Evolutionary conservation across 768 basidiomycete genomes (phyloP), one percentile per base, ranked within the genome.

Genomic region (Russula dissimulans): DNA sequence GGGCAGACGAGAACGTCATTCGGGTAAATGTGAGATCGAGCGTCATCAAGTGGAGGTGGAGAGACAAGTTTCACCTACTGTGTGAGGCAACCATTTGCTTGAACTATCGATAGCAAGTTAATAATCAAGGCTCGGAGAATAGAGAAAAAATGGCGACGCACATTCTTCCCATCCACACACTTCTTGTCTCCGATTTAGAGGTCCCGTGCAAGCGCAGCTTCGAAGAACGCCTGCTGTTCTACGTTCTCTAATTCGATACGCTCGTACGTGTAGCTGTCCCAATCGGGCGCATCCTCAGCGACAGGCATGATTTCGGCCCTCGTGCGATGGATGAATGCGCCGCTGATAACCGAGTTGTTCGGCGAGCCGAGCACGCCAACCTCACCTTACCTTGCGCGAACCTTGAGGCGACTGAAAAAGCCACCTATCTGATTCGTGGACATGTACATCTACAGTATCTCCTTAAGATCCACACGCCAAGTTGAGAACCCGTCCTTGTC

Each of bases 341-440:
- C 97, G 47, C 84, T 70, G 75, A 97, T 92, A 71, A 87, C 57
- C 43, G 86, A 90, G 75, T 90, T 78, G 74, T 89, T 89, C 71
- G 78, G 53, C 68, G 76, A 74, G 70, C 97, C 95, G 60, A 95
- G 84, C 22, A 99, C 97, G 71, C 91, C 93, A 48, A 93, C 73
- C 45, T 91, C 94, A 15, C 87, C 95, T 73, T 97, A 97, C 65
- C 75, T 97, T 95, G 74, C 95, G 87, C 26, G 94, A 93, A 85
- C 95, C 77, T 98, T 97, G 9, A 99, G 85, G 60, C 97, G 91
- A 81, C 95, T 91, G 83, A 95, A 97, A 85, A 95, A 93, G 17
- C 95, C 95, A 60, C 84, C 83, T 69, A 97, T 84, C 74, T 89
- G 90, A 81, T 97, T 97, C 63, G 84, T 82, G 61, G 91, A 94